phyloP scores from a whole-genome alignment of 257 asterid genomes.

The Nicotiana obtusifolia region DNA sequence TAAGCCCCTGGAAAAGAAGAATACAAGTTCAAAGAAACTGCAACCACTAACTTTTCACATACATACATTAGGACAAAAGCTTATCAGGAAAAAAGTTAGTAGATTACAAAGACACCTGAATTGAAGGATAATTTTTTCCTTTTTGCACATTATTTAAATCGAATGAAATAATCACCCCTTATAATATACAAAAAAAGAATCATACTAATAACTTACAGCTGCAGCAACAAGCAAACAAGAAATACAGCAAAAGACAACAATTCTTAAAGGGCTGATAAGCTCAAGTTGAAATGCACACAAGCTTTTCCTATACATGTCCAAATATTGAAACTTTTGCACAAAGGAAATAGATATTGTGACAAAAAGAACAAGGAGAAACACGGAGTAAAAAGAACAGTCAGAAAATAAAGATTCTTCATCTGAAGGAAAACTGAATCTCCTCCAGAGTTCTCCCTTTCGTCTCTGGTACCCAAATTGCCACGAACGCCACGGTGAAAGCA shows the following conservation, averaged over 20 bases:
- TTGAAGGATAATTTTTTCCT: too few relatives aligned
- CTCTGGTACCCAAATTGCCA: conserved; percentile 67
- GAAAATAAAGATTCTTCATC: conserved; percentile 21
- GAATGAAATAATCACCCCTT: not conserved
- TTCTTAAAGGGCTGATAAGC: not conserved
- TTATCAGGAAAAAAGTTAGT: too few relatives aligned
- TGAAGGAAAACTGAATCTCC: conserved; percentile 68
- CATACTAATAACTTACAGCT: not conserved
- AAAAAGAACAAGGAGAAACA: not conserved
- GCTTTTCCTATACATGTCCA: not conserved
- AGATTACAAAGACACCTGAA: too few relatives aligned
- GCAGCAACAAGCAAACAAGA: not conserved
- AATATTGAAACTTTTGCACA: not conserved
- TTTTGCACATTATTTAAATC: not conserved
- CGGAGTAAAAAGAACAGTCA: not conserved
- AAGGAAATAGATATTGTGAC: not conserved
- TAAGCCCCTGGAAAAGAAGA: too few relatives aligned
- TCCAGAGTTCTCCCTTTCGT: conserved; percentile 80
- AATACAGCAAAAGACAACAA: not conserved
- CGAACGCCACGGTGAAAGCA: conserved; percentile 41
- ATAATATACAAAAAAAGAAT: not conserved
- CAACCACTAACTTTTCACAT: too few relatives aligned
- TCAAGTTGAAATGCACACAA: not conserved
- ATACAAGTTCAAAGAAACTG: too few relatives aligned
- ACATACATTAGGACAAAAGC: too few relatives aligned